phyloP scores from a whole-genome alignment of 192 early-diverging fungal species.

The Cetraspora pellucida region DNA sequence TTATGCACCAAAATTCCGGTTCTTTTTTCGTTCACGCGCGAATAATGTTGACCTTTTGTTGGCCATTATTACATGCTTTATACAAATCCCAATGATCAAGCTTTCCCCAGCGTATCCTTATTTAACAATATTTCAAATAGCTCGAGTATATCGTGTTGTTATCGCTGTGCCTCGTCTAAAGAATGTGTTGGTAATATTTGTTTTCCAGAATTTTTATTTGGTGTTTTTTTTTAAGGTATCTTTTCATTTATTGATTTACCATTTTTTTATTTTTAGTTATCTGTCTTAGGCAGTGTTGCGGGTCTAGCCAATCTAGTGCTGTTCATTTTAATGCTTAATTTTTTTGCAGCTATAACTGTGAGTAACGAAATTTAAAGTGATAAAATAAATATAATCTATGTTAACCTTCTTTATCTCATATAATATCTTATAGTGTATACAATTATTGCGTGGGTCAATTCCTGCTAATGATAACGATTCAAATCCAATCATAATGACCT shows the following conservation, averaged over 20 bases:
- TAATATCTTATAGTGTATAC: conserved; percentile 39
- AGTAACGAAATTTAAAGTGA: conserved; percentile 38
- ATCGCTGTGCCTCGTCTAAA: conserved; percentile 52
- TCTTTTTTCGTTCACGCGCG: conserved; percentile 49
- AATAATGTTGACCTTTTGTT: conserved; percentile 54
- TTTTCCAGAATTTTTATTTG: not conserved
- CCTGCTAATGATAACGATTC: conserved; percentile 16
- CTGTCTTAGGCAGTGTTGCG: conserved; percentile 57
- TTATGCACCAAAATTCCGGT: conserved; percentile 36
- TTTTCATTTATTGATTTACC: not conserved
- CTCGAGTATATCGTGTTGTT: conserved; percentile 54
- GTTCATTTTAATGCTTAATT: conserved; percentile 55
- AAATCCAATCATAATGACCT: conserved; percentile 41
- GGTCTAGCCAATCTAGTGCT: conserved; percentile 62
- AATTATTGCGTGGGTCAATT: conserved; percentile 45
- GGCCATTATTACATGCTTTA: conserved; percentile 50
- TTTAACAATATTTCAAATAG: conserved; percentile 56
- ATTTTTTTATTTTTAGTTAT: conserved; percentile 38
- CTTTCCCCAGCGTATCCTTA: conserved; percentile 48
- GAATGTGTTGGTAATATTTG: conserved; percentile 48
- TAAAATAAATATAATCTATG: not conserved
- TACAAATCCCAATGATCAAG: conserved; percentile 55
- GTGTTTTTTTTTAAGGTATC: not conserved
- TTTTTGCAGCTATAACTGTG: conserved; percentile 56
- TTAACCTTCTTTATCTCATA: not conserved